Evolutionary conservation across 192 early-diverging fungal genomes (phyloP).

Genomic region (Blastocladiella britannica): DNA sequence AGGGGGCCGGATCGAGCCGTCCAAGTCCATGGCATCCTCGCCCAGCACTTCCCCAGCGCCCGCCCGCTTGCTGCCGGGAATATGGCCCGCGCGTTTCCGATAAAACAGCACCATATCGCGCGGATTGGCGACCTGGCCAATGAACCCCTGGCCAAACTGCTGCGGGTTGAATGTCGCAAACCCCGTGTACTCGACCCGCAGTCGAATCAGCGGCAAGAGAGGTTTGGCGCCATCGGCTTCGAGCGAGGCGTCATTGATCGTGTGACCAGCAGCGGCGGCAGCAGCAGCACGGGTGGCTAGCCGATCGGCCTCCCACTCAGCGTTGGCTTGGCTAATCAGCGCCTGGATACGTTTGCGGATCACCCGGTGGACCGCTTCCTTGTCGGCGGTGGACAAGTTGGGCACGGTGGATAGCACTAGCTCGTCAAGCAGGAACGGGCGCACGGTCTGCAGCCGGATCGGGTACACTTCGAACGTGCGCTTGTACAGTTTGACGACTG

Average conservation of each 20-base stretch:
- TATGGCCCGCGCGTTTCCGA: conserved; percentile 20
- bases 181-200: conserved; percentile 74
- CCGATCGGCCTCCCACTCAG: conserved; percentile 28
- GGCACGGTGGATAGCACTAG: conserved; percentile 31
- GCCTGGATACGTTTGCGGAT: conserved; percentile 24
- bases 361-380: conserved; percentile 25
- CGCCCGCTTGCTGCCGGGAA: not conserved
- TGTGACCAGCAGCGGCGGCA: no score
- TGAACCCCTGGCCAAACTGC: conserved; percentile 62
- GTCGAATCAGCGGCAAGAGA: conserved; percentile 50
- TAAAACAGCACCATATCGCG: conserved; percentile 69
- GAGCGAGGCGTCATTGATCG: no score
- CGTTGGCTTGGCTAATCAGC: conserved; percentile 42
- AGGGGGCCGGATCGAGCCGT: conserved; percentile 2
- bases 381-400: conserved; percentile 26
- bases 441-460: conserved; percentile 51
- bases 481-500: conserved; percentile 39
- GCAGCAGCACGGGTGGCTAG: conserved; percentile 6
- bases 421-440: conserved; percentile 66
- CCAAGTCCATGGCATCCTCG: not conserved
- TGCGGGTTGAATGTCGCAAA: conserved; percentile 67
- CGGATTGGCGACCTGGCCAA: conserved; percentile 65
- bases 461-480: conserved; percentile 49
- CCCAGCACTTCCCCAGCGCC: conserved; percentile 2
- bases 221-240: no score